These are phyloP conservation scores for Grosmannia clavigera DNA, from an alignment of 2,329 filamentous ascomycete genomes.

Conservation along the genomic window DNA sequence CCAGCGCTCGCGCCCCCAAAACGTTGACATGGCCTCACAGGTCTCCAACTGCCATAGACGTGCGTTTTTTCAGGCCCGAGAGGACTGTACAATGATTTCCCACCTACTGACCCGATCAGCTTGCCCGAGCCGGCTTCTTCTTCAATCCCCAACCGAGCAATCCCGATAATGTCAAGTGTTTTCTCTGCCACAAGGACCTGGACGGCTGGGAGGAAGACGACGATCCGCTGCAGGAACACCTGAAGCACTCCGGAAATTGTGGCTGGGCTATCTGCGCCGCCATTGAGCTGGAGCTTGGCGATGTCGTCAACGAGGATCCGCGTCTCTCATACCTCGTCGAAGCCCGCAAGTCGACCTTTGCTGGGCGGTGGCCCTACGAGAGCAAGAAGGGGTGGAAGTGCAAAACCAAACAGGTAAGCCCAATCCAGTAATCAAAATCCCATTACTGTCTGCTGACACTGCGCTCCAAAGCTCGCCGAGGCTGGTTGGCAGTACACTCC, in stretches of 20 bases:
- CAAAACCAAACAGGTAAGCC: constrained; percentile 68
- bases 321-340: constrained; percentile 56
- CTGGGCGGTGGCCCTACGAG: constrained; percentile 80
- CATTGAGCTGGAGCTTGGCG: constrained; percentile 48
- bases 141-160: constrained; percentile 64
- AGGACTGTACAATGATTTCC: constrained; percentile 13
- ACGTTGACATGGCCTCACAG: constrained; percentile 67
- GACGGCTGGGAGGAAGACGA: constrained; percentile 90
- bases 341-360: constrained; percentile 74
- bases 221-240: constrained; percentile 70
- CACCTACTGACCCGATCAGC: constrained; percentile 32
- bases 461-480: constrained; percentile 57
- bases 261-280: constrained; percentile 70
- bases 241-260: constrained; percentile 70
- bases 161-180: constrained; percentile 83
- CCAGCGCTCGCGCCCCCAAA: constrained; percentile 45
- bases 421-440: background rate
- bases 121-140: constrained; percentile 85
- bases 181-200: constrained; percentile 69
- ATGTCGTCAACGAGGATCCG: constrained; percentile 61
- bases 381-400: constrained; percentile 78
- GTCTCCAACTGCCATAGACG: constrained; percentile 50
- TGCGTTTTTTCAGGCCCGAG: constrained; percentile 27
- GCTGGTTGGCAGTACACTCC: constrained; percentile 94
- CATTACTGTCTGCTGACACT: background rate